Percentiles rank a stretch among this genome's conserved stretches.
These are phyloP conservation scores for Diaporthe velutina DNA, from an alignment of 2,329 filamentous ascomycete genomes.

Conservation along the genomic window DNA sequence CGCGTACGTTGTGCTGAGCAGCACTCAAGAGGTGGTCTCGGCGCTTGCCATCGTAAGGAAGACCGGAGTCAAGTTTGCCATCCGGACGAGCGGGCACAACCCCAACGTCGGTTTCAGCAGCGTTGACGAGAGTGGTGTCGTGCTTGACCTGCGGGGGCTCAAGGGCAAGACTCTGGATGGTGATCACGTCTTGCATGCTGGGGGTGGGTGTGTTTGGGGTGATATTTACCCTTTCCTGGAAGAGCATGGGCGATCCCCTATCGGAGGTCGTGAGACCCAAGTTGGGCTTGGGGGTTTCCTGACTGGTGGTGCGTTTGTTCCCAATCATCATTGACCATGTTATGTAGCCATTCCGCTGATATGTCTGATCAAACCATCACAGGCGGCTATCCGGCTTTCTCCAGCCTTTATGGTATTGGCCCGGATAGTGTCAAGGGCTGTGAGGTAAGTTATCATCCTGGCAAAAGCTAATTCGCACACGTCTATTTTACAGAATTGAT, in stretches of 20 bases:
- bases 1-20: slow-evolving; percentile 34
- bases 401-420: slow-evolving; percentile 40
- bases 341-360: too few species aligned
- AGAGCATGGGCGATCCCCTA: slow-evolving; percentile 29
- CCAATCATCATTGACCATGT: background rate
- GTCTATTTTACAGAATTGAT: background rate
- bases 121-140: slow-evolving; percentile 38
- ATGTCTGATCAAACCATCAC: background rate
- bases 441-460: slow-evolving; percentile 34
- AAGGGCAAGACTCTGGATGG: slow-evolving; percentile 30
- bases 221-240: slow-evolving; percentile 40
- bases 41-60: slow-evolving; percentile 34
- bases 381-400: slow-evolving; percentile 42
- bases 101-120: slow-evolving; percentile 40
- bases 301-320: slow-evolving; percentile 38
- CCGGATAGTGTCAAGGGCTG: slow-evolving; percentile 41
- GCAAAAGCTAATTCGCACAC: background rate
- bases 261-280: slow-evolving; percentile 40
- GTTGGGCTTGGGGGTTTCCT: slow-evolving; percentile 42
- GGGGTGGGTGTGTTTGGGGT: slow-evolving; percentile 38
- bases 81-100: slow-evolving; percentile 41
- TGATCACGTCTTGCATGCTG: slow-evolving; percentile 32
- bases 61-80: slow-evolving; percentile 36
- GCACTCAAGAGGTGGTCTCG: slow-evolving; percentile 36
- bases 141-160: slow-evolving; percentile 41